Evolutionary conservation across 768 basidiomycete genomes (phyloP), one percentile per base, ranked within the genome.

Genomic region (Tricholoma matsutake): DNA sequence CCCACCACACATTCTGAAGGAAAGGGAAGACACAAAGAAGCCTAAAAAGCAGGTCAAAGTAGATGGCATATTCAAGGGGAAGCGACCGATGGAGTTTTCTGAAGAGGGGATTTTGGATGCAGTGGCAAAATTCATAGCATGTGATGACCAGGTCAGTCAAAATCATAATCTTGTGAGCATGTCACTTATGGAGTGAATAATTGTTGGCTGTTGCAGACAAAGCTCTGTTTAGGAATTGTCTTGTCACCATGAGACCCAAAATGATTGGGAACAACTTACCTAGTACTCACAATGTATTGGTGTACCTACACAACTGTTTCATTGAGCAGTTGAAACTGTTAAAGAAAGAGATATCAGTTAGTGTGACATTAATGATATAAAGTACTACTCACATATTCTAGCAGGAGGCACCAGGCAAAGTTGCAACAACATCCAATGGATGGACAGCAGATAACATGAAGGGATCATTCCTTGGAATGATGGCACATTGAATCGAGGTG

Each of bases 401-500:
- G 35, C 35, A 35, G 35, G 35, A 25, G 22, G 22, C 22, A 25
- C 22, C 22, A 25, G 22, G 22, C 3, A 25, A 25, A 25, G 22
- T 25, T 37, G 65, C 62, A n/a, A 58, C 59, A 7, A 68, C 65
- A 3, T 28, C 43, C 1, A 63, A 68, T 49, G 49, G 56, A n/a
- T 68, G 67, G 67, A 58, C 62, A n/a, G 63, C 63, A 16, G 63
- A 68, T 60, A 61, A 32, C 1, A 66, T 60, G 13, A 64, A 66
- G 43, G 29, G n/a, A 6, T 56, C 52, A 2, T 68, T 57, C 35
- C 9, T 59, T 3, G 60, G 67, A n/a, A 61, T 65, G 63, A 68
- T 63, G 3, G 65, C 58, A 7, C 67, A 68, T 60, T 68, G 65
- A 69, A 71, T 75, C 28, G 56, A 69, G 0, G 61, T 68, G 14